Conservation (phyloP, 2,329 filamentous ascomycete genomes). For the Paraconiothyrium sp. region DNA sequence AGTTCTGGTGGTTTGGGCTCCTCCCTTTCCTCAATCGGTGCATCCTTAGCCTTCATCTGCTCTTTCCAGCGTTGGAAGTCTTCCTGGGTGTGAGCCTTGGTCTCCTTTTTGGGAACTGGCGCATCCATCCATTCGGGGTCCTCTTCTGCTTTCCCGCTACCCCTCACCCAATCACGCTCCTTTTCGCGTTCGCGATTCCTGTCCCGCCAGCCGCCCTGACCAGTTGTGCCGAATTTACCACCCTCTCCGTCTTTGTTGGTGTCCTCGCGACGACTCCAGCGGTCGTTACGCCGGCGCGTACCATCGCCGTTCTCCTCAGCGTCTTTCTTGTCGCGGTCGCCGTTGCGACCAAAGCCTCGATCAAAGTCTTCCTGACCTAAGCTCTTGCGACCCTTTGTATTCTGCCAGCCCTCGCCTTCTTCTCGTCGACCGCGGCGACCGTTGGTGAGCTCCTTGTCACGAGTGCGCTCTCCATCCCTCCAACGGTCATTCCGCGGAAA, state of each 20-base stretch:
- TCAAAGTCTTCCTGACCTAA: slow-evolving; percentile 77
- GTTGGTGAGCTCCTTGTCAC: slow-evolving; percentile 50
- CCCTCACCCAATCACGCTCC: slow-evolving; percentile 65
- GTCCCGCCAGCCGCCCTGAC: slow-evolving; percentile 68
- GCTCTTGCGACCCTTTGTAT: slow-evolving; percentile 77
- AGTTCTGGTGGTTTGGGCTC: slow-evolving; percentile 42
- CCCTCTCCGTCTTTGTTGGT: slow-evolving; percentile 58
- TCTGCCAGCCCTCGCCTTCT: slow-evolving; percentile 78
- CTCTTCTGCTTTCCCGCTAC: slow-evolving; percentile 56
- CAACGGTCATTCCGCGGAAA: slow-evolving; percentile 45
- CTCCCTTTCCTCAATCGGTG: slow-evolving; percentile 57
- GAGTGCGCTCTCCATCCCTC: slow-evolving; percentile 51
- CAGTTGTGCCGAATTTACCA: slow-evolving; percentile 39
- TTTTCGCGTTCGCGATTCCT: slow-evolving; percentile 42
- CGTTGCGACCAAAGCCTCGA: slow-evolving; percentile 68
- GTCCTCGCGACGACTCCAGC: slow-evolving; percentile 75
- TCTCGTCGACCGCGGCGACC: slow-evolving; percentile 53
- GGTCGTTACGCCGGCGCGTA: slow-evolving; percentile 71
- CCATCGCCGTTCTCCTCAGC: slow-evolving; percentile 56
- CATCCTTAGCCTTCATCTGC: slow-evolving; percentile 76
- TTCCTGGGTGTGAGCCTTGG: slow-evolving; percentile 80
- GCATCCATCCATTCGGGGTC: slow-evolving; percentile 91
- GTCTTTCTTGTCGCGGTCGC: slow-evolving; percentile 61
- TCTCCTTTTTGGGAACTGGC: slow-evolving; percentile 71
- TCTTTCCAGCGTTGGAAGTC: slow-evolving; percentile 97